A percentile compares a stretch with the other conserved stretches of the same genome.
These are phyloP conservation scores for Daldinia vernicosa DNA, from an alignment of 495 filamentous ascomycete genomes.

Conservation along the genomic window DNA sequence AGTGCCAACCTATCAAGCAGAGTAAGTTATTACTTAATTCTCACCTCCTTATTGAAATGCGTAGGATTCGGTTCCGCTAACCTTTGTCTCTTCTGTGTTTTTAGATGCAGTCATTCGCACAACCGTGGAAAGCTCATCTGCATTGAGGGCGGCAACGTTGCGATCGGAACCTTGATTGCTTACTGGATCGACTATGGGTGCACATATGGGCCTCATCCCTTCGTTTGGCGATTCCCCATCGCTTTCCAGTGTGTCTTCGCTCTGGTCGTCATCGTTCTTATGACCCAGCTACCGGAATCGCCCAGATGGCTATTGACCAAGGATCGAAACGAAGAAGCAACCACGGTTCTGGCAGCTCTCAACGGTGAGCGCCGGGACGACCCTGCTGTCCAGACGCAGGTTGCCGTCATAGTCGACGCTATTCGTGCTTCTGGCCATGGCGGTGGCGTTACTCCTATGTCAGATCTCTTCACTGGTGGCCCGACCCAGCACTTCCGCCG, in stretches of 20 bases:
- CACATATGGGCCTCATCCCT: slow-evolving; percentile 68
- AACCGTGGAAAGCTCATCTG: slow-evolving; percentile 86
- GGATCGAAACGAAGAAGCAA: slow-evolving; percentile 72
- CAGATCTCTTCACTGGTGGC: slow-evolving; percentile 66
- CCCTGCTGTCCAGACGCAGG: slow-evolving; percentile 64
- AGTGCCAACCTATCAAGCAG: slow-evolving; percentile 83
- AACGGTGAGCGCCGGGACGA: slow-evolving; percentile 66
- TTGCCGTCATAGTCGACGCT: slow-evolving; percentile 70
- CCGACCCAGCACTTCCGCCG: slow-evolving; percentile 73
- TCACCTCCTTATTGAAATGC: background rate
- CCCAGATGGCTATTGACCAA: slow-evolving; percentile 78
- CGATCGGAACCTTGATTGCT: slow-evolving; percentile 78
- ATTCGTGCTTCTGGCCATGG: slow-evolving; percentile 68
- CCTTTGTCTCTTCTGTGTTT: background rate
- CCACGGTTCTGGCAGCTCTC: slow-evolving; percentile 74
- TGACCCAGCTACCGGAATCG: slow-evolving; percentile 77
- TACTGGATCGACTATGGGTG: slow-evolving; percentile 88
- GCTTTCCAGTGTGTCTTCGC: slow-evolving; percentile 83
- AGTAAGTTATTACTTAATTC: slow-evolving; percentile 51
- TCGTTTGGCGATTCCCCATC: slow-evolving; percentile 84
- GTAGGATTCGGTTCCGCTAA: background rate
- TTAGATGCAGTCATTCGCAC: slow-evolving; percentile 73
- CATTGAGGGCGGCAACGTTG: slow-evolving; percentile 82
- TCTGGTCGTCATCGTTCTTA: slow-evolving; percentile 68
- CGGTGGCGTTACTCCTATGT: slow-evolving; percentile 62